Base-by-base conservation (phyloP, 768 basidiomycete genomes). In the Ramaria rubella region DNA sequence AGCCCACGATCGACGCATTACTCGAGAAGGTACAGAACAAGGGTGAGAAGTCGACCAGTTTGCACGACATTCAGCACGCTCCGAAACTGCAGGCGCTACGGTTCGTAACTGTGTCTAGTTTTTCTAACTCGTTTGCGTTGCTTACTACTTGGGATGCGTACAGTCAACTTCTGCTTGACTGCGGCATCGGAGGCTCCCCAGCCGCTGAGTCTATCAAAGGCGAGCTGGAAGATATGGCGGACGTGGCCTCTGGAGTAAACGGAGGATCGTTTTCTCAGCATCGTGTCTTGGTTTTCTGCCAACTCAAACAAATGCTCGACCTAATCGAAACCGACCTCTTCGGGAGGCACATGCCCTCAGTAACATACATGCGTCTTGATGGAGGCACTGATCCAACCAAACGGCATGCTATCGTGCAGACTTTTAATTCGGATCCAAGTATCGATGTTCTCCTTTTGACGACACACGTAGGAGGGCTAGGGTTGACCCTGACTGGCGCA, bases 281-380 rank as follows among this genome's bases (percentile, higher is more conserved):
- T 67, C 90, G 96, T n/a, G 94, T 95, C 54, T 82, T 99, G 61
- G 95, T 99, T 64, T 99, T 99, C 74, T 98, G 95, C 65, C 96
- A 99, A 73, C 91, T 97, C 83, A 96, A 97, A 69, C 90, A 92
- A 68, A 99, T 98, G 96, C 80, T 99, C 49, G 91, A 99, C 68
- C 87, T 98, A 67, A 94, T 99, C 63, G 94, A 98, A 71, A 85
- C 77, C 12, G 90, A 96, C 65, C 75, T 99, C 7, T 97, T 99
- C 80, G 87, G 86, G 63, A 74, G 79, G 38, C 80, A 87, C 62
- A 94, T 99, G 93, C 95, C 95, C 5, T 86, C 90, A 0, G 89
- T 99, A 42, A 94, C 93, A 1, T 99, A 98, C 72, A 98, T 99
- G 96, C 85, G 96, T 26, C 78, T 99, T 30, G 96, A 99, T 68